These are phyloP conservation scores for Sarocladium brachiariae DNA, from an alignment of 2,329 filamentous ascomycete genomes.

Conservation along the genomic window DNA sequence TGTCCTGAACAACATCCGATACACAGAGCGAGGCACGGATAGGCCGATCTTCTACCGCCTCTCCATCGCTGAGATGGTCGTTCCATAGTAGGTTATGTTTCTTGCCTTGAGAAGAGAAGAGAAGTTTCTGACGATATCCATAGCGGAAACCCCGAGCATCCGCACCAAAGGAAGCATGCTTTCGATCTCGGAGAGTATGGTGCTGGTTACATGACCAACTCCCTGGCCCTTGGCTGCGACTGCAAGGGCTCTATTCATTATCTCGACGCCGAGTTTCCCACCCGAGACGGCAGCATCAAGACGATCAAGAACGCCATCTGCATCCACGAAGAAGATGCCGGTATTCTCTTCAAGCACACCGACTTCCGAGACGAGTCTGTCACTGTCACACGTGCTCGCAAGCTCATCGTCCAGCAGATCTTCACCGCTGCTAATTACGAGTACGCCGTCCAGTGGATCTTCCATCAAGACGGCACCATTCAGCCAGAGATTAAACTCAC, in stretches of 20 bases:
- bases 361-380: conserved; percentile 88
- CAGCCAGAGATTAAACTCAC: conserved; percentile 90
- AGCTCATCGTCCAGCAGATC: conserved; percentile 82
- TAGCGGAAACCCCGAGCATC: conserved; percentile 67
- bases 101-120: background rate
- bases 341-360: conserved; percentile 89
- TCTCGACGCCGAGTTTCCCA: conserved; percentile 80
- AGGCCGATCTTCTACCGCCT: conserved; percentile 83
- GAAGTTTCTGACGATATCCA: conserved; percentile 11
- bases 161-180: conserved; percentile 74
- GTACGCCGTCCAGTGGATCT: conserved; percentile 49
- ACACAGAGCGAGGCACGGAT: conserved; percentile 72
- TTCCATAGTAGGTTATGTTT: conserved; percentile 63
- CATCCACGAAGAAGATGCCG: conserved; percentile 88
- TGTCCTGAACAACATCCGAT: conserved; percentile 83
- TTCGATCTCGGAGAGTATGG: conserved; percentile 79
- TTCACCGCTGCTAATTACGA: conserved; percentile 97
- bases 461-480: conserved; percentile 72
- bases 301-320: conserved; percentile 92
- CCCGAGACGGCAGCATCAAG: conserved; percentile 64
- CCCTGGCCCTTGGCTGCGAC: conserved; percentile 68
- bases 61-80: conserved; percentile 89
- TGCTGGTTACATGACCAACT: conserved; percentile 79
- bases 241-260: conserved; percentile 92
- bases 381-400: conserved; percentile 78